Base-by-base conservation (phyloP, 2,329 filamentous ascomycete species). In the Emmonsiellopsis sp. region DNA sequence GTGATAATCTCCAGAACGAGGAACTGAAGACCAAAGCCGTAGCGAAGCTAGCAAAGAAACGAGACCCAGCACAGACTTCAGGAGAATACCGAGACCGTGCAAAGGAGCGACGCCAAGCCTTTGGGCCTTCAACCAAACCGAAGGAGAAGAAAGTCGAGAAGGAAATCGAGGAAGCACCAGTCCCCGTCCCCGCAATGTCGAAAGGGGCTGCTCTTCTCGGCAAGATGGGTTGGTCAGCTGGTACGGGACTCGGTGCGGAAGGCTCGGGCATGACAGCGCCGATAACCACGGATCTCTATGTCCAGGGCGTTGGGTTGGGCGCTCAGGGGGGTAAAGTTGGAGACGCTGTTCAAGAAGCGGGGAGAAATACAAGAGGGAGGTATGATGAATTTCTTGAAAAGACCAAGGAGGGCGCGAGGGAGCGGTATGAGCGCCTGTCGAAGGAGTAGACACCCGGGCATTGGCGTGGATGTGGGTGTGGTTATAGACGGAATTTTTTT, bases 1-100 rank as follows among this genome's bases (percentile, higher is more conserved):
- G 75, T 9, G 69, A 72, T 32, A 82, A 82, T 51, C 63, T 82
- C 39, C 71, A 77, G 54, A 75, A 81, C 52, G 73, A 76, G 11
- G 70, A 72, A 7, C 66, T 76, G 17, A 71, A 73, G 32, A 61
- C 60, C 2, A 70, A 66, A 57, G 74, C 69, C 6, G 62, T 65
- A 51, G 65, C 62, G 3, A 76, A 75, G 49, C 62, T 76, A 6
- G 63, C 67, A 49, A 74, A 75, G 55, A 70, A 74, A 52, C 66
- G 70, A 31, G 64, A 71, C 33, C 53, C 66, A 39, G 44, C 55
- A 32, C 45, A 51, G 13, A 63, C 64, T 2, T 58, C 61, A 0
- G 58, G 65, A 5, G 73, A 75, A 58, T 76, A 76, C 58, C 70
- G 74, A 10, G 73, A 76, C 53, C 73, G 73, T 39, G 74, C 74